Conservation (phyloP, 1,284 basidiomycete species). For the Chalciporus sp. region DNA sequence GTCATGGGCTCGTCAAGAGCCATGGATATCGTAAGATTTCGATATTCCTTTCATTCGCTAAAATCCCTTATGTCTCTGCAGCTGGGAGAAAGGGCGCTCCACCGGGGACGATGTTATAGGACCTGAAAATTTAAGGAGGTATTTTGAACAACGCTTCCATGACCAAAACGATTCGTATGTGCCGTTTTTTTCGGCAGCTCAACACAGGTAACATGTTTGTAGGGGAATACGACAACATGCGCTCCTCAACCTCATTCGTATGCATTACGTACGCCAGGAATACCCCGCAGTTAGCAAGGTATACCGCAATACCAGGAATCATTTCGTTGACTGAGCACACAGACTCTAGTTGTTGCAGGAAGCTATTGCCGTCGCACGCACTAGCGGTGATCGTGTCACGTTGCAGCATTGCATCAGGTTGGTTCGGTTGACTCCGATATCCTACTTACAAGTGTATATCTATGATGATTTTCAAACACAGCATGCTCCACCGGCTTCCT, state of each 20-base stretch:
- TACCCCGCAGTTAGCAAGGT: constrained; percentile 69
- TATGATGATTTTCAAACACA: constrained; percentile 32
- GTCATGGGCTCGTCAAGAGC: constrained; percentile 60
- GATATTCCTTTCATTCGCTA: background rate
- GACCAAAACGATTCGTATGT: constrained; percentile 76
- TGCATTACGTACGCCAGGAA: constrained; percentile 73
- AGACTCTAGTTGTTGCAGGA: constrained; percentile 62
- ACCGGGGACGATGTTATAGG: constrained; percentile 70
- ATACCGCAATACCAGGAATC: background rate
- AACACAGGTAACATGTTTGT: constrained; percentile 6
- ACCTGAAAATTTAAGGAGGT: constrained; percentile 68
- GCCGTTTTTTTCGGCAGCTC: background rate
- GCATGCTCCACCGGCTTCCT: constrained; percentile 71
- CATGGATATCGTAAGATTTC: constrained; percentile 58
- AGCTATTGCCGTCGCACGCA: constrained; percentile 72
- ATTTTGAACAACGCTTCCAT: constrained; percentile 83
- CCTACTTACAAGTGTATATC: constrained; percentile 10
- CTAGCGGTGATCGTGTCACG: constrained; percentile 67
- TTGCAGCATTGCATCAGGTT: constrained; percentile 80
- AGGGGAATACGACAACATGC: constrained; percentile 80
- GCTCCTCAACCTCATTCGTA: constrained; percentile 71
- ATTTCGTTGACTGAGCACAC: constrained; percentile 4
- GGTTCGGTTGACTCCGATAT: constrained; percentile 37
- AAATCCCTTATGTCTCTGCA: constrained; percentile 31
- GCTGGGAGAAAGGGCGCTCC: constrained; percentile 63